These are phyloP conservation scores for Adenanthera pavonina DNA, from an alignment of 306 rosid species.

Conservation along the genomic window DNA sequence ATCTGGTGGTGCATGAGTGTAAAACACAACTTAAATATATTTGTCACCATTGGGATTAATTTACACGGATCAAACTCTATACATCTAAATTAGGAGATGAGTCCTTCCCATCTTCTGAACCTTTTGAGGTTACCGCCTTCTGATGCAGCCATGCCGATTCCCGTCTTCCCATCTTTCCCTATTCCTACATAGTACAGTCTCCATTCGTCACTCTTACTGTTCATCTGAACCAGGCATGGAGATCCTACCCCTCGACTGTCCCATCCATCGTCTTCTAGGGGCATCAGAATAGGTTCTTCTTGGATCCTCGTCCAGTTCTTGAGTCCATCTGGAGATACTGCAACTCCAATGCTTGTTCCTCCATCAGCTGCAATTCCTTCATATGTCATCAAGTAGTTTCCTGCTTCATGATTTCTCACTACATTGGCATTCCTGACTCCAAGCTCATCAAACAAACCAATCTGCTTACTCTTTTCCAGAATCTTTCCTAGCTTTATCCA, in stretches of 20 bases:
- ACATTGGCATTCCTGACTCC: slow-evolving; percentile 49
- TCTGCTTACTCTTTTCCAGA: slow-evolving; percentile 37
- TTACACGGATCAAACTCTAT: slow-evolving; percentile 19
- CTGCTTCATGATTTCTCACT: slow-evolving; percentile 43
- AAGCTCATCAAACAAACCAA: slow-evolving; percentile 48
- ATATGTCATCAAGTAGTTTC: slow-evolving; percentile 59
- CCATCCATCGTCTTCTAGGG: slow-evolving; percentile 38
- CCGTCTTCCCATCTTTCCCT: slow-evolving; percentile 33
- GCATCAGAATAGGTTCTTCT: slow-evolving; percentile 33
- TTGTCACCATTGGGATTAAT: neutral
- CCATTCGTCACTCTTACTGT: slow-evolving; percentile 27
- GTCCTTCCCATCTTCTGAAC: slow-evolving; percentile 42
- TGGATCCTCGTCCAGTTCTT: slow-evolving; percentile 47
- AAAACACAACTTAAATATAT: neutral
- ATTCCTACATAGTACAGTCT: slow-evolving; percentile 38
- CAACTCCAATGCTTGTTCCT: slow-evolving; percentile 54
- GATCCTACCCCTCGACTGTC: slow-evolving; percentile 39
- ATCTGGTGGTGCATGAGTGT: neutral
- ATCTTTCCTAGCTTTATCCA: slow-evolving; percentile 60
- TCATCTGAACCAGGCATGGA: slow-evolving; percentile 39
- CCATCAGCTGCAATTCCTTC: slow-evolving; percentile 56
- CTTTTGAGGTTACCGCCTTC: slow-evolving; percentile 16
- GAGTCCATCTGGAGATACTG: slow-evolving; percentile 50
- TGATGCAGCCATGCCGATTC: slow-evolving; percentile 46
- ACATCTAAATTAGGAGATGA: slow-evolving; percentile 14